These are phyloP conservation scores for Cyberlindnera euphorbiae DNA, from an alignment of 805 yeast species.

Conservation along the genomic window DNA sequence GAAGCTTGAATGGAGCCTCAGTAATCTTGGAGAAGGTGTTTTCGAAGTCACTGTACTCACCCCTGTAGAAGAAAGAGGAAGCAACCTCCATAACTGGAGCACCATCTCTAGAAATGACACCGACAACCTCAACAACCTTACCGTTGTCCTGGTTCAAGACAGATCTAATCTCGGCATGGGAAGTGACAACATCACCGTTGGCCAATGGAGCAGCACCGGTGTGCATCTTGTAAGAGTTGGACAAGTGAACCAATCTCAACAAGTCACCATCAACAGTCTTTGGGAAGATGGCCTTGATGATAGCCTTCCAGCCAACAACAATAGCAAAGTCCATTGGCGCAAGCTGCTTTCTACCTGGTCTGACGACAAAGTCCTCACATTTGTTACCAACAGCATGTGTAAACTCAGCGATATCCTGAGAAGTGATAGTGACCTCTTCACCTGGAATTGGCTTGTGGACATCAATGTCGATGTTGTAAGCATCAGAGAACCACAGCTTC, in stretches of 20 bases:
- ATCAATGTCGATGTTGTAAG: slow-evolving; percentile 60
- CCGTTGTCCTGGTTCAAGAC: slow-evolving; percentile 91
- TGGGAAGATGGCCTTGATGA: slow-evolving; percentile 98
- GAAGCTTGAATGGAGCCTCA: slow-evolving; percentile 83
- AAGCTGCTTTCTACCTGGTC: slow-evolving; percentile 75
- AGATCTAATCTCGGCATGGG: slow-evolving; percentile 80
- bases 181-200: slow-evolving; percentile 79
- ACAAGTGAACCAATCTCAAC: slow-evolving; percentile 87
- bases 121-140: slow-evolving; percentile 92
- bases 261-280: slow-evolving; percentile 93
- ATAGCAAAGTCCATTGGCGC: slow-evolving; percentile 99
- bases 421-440: slow-evolving; percentile 59
- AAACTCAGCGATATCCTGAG: slow-evolving; percentile 80
- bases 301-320: slow-evolving; percentile 97
- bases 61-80: slow-evolving; percentile 95
- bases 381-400: slow-evolving; percentile 97
- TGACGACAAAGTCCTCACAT: slow-evolving; percentile 90
- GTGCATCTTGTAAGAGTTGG: slow-evolving; percentile 89
- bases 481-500: slow-evolving; percentile 87
- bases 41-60: slow-evolving; percentile 79
- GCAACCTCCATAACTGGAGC: slow-evolving; percentile 88
- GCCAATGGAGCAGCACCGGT: slow-evolving; percentile 89
- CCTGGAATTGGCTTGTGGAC: slow-evolving; percentile 71
- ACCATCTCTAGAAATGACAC: slow-evolving; percentile 73
- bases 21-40: slow-evolving; percentile 86